Conservation (phyloP, 169 alveolate genomes). For the Plasmodium knowlesi region DNA sequence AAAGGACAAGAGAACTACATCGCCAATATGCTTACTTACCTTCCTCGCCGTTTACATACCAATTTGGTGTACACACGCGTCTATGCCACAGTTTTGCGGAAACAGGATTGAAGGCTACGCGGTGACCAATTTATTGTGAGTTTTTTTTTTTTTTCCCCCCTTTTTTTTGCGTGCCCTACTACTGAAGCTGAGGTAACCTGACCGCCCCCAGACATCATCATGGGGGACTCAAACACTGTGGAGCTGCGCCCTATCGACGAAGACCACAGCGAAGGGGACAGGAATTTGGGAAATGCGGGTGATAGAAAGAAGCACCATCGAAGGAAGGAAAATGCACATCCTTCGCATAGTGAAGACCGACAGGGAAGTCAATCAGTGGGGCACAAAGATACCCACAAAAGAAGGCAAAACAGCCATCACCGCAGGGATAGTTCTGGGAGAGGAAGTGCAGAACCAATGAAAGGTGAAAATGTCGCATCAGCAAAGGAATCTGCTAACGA, state of each 20-base stretch:
- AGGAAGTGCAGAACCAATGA: neutral
- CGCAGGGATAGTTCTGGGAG: neutral
- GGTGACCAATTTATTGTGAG: neutral
- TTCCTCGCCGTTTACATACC: neutral
- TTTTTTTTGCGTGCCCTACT: neutral
- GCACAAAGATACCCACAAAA: neutral
- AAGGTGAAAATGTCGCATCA: neutral
- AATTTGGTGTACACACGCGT: neutral
- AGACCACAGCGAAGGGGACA: neutral
- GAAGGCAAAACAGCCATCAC: neutral
- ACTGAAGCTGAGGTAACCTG: neutral
- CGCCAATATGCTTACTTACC: too few species aligned
- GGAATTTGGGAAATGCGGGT: neutral
- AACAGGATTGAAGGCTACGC: neutral
- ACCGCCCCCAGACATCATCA: neutral
- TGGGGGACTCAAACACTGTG: neutral
- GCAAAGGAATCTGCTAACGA: neutral
- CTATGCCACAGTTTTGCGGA: neutral
- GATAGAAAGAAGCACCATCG: neutral
- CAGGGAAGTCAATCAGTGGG: neutral
- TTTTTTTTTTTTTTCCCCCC: neutral
- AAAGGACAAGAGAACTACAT: too few species aligned
- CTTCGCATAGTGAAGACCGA: neutral
- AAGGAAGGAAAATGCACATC: neutral
- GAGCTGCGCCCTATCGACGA: conserved; percentile 1